Base-by-base conservation (phyloP, 306 rosid species). In the Nissolia schottii region DNA sequence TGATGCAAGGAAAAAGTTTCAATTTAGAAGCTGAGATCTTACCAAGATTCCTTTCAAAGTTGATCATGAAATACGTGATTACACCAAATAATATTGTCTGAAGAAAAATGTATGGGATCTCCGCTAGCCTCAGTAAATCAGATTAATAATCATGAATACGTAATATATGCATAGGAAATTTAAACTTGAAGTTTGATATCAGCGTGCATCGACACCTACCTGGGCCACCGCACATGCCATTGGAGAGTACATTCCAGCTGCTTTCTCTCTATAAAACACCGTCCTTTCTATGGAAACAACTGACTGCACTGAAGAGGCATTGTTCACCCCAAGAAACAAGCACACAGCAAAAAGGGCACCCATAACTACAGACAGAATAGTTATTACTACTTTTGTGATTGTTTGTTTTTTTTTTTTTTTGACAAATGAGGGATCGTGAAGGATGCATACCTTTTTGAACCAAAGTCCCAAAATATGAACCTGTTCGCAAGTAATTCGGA, bases 241-340 rank as follows among this genome's bases (percentile, higher is more conserved):
- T 8, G 98, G 90, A 74, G 96, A 92, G 74, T 88, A 92, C 98
- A 90, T 90, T 79, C 98, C 98, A 63, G 96, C 93, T 35, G 98
- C 96, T 79, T 59, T 90, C 81, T 92, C 98, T 31, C 96, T 80
- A 67, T 92, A 92, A 70, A 92, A 92, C 8, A 92, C 98, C 5
- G 98, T 87, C 84, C 98, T 90, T 77, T 90, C 98, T 37, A 90
- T 85, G 7, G 98, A 92, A 81, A 92, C 87, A 59, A 92, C 77
- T n/a, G 96, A 96, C 72, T 92, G 98, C 18, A 92, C 96, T 6
- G 96, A 90, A 71, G 96, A 80, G 56, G 91, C 77, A 43, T 92
- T 90, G 43, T 88, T 92, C 41, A 90, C 88, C 3, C 96, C 98
- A 51, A 92, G 81, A 79, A 90, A 92, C 80, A 92, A 46, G 51